Evolutionary conservation across 2,329 filamentous ascomycete genomes (phyloP).

Genomic region (Elsinoe ampelina): DNA sequence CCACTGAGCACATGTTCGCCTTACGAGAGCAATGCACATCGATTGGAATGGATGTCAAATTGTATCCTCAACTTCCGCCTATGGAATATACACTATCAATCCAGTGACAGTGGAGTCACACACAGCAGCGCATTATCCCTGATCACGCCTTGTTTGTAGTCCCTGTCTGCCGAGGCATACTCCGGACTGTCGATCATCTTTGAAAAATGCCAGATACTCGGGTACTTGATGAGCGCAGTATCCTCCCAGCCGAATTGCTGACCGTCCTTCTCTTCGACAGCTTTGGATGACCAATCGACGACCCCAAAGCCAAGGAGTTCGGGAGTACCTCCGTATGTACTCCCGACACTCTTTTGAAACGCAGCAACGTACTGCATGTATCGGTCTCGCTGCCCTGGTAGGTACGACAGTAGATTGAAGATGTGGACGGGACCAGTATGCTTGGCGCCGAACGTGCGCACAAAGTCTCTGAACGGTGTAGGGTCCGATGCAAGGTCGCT

Average conservation of each 20-base stretch:
- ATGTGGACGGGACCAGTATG: conserved; percentile 18
- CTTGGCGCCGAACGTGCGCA: conserved; percentile 15
- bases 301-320: conserved; percentile 15
- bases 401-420: conserved; percentile 20
- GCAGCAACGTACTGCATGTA: conserved; percentile 19
- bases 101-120: conserved; percentile 15
- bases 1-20: neutral
- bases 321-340: conserved; percentile 17
- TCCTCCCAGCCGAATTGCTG: conserved; percentile 18
- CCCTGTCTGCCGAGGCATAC: conserved; percentile 20
- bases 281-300: conserved; percentile 12
- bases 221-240: conserved; percentile 18
- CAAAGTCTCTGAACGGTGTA: conserved; percentile 16
- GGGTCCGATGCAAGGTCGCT: neutral
- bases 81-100: neutral
- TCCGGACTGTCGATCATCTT: conserved; percentile 20
- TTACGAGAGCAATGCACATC: no score
- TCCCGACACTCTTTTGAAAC: conserved; percentile 17
- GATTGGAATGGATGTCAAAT: no score
- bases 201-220: conserved; percentile 21
- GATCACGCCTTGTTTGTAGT: conserved; percentile 20
- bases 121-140: conserved; percentile 20
- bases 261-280: conserved; percentile 12
- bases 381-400: conserved; percentile 14
- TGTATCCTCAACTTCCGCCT: no score